phyloP scores from a whole-genome alignment of 352 stramenopile species.

The Blastocystis sp. region DNA sequence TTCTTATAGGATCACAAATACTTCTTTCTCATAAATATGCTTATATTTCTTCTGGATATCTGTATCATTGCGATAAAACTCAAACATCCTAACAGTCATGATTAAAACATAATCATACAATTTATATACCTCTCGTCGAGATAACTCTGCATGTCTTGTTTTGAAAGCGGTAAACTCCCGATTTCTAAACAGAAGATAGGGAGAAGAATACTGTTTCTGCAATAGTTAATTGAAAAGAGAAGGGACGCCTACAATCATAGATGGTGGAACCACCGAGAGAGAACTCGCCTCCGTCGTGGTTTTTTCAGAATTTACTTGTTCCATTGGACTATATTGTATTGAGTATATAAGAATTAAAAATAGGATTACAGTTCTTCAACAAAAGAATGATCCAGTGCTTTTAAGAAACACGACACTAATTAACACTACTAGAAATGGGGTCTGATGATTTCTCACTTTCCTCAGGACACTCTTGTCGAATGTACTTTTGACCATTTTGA shows the following conservation, averaged over 20 bases:
- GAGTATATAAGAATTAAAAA: too few species aligned
- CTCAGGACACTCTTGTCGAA: too few species aligned
- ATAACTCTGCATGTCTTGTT: not conserved
- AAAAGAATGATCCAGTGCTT: not conserved
- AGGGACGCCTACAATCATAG: not conserved
- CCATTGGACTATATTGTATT: too few species aligned
- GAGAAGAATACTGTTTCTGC: not conserved
- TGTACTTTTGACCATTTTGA: constrained; percentile 16
- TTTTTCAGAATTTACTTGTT: not conserved
- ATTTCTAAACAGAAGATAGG: constrained; percentile 50
- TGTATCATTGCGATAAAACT: constrained; percentile 44
- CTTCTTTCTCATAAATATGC: constrained; percentile 56
- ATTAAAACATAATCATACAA: not conserved
- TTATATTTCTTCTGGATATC: constrained; percentile 62
- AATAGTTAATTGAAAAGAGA: not conserved
- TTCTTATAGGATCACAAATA: not conserved
- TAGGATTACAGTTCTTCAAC: too few species aligned
- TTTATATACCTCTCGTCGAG: not conserved
- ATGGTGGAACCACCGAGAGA: not conserved
- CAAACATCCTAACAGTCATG: constrained; percentile 35
- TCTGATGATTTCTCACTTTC: too few species aligned
- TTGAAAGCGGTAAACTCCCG: constrained; percentile 9
- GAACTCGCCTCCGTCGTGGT: not conserved
- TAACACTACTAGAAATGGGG: not conserved
- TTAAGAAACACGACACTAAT: not conserved